phyloP scores from a whole-genome alignment of 805 yeast species.

The Metschnikowia colocasiae region DNA sequence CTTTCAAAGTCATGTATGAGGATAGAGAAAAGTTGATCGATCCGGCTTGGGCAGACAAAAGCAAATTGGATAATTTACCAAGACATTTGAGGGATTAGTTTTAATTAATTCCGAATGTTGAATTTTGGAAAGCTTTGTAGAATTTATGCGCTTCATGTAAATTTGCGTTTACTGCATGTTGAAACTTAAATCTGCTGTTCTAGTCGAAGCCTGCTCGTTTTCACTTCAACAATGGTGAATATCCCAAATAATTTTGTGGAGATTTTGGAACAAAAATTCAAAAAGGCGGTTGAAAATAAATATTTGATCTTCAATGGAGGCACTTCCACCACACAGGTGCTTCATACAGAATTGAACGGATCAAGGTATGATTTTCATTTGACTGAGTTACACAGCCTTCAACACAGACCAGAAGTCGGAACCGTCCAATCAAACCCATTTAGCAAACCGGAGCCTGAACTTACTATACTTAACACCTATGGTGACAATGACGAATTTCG shows the following conservation, averaged over 20 bases:
- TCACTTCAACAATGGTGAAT: neutral
- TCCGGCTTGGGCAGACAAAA: conserved; percentile 69
- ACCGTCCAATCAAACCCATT: conserved; percentile 63
- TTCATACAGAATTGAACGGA: conserved; percentile 11
- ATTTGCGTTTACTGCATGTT: conserved; percentile 1
- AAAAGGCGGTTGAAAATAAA: conserved; percentile 45
- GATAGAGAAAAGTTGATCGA: conserved; percentile 66
- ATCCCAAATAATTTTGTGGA: conserved; percentile 39
- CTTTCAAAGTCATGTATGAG: conserved; percentile 77
- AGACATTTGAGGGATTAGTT: conserved; percentile 12
- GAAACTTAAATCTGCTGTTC: neutral
- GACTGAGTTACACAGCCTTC: conserved; percentile 32
- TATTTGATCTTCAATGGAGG: conserved; percentile 52
- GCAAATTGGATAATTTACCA: conserved; percentile 47
- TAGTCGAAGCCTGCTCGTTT: neutral
- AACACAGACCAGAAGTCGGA: conserved; percentile 39
- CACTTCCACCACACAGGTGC: conserved; percentile 24
- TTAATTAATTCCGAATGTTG: neutral
- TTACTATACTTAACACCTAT: conserved; percentile 55
- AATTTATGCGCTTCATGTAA: neutral
- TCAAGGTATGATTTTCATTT: conserved; percentile 23
- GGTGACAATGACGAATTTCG: conserved; percentile 50
- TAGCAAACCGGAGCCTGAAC: conserved; percentile 69
- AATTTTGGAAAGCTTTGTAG: neutral
- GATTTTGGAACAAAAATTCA: conserved; percentile 38